Evolutionary conservation across 306 rosid species (phyloP).

Genomic region (Inga leiocalycina): DNA sequence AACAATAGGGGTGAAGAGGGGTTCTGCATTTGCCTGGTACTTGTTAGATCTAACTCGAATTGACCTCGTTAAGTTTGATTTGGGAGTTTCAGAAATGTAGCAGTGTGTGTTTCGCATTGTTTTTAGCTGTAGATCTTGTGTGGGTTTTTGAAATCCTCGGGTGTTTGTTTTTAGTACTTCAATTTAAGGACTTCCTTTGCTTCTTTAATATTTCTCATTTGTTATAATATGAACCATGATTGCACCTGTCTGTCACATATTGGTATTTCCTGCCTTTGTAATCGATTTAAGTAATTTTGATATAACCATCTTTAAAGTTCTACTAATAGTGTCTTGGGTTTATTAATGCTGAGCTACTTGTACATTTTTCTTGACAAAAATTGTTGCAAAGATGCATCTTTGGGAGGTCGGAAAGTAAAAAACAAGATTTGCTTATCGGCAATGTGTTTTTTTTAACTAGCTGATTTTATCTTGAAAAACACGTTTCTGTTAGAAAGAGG

Average conservation of each 20-base stretch:
- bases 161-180: not conserved
- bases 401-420: not conserved
- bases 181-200: not conserved
- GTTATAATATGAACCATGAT: not conserved
- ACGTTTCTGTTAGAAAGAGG: not conserved
- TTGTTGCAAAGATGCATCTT: not conserved
- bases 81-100: slow-evolving; percentile 16
- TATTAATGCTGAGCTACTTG: not conserved
- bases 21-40: slow-evolving; percentile 49
- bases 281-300: not conserved
- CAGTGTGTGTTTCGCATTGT: slow-evolving; percentile 3
- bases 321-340: not conserved
- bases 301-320: not conserved
- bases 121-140: slow-evolving; percentile 40
- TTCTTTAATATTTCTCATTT: not conserved
- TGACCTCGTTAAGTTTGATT: not conserved
- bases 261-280: not conserved
- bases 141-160: slow-evolving; percentile 21
- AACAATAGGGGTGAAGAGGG: slow-evolving; percentile 41
- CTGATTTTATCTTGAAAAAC: slow-evolving; percentile 26
- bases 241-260: not conserved
- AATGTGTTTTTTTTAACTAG: not conserved
- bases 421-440: not conserved
- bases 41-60: slow-evolving; percentile 58
- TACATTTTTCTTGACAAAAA: not conserved